Percentiles rank a stretch among this genome's conserved stretches.
These are phyloP conservation scores for Pisolithus microcarpus DNA, from an alignment of 768 basidiomycete genomes.

Conservation along the genomic window DNA sequence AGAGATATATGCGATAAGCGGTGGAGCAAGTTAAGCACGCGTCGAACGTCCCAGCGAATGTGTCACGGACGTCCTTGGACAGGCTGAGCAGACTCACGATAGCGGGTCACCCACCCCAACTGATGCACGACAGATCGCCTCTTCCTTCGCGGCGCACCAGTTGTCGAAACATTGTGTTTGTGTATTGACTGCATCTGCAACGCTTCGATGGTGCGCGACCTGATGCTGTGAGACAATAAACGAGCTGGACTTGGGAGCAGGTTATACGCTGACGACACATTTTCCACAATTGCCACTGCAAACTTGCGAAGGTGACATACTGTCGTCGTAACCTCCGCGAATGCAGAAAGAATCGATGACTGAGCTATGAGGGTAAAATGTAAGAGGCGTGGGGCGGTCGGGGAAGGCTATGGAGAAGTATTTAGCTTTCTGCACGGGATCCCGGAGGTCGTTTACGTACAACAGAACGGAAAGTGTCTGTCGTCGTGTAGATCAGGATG, in stretches of 20 bases:
- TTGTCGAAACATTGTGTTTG: conserved; percentile 52
- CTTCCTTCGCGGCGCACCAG: conserved; percentile 70
- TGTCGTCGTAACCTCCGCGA: conserved; percentile 54
- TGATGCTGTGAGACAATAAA: conserved; percentile 18
- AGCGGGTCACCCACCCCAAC: conserved; percentile 36
- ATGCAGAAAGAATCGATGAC: conserved; percentile 52
- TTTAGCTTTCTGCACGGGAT: not conserved
- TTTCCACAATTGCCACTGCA: conserved; percentile 40
- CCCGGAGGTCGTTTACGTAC: conserved; percentile 12
- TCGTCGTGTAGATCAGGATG: conserved; percentile 39
- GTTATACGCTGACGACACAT: conserved; percentile 13
- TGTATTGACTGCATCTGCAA: conserved; percentile 63
- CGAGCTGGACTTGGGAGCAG: conserved; percentile 15
- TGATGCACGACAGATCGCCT: conserved; percentile 54
- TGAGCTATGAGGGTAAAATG: conserved; percentile 67
- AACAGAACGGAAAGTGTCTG: conserved; percentile 28
- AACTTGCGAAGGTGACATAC: conserved; percentile 60
- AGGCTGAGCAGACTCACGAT: conserved; percentile 62
- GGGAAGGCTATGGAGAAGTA: conserved; percentile 33
- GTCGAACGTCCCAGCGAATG: conserved; percentile 52
- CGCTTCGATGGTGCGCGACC: conserved; percentile 67
- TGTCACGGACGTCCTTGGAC: conserved; percentile 50
- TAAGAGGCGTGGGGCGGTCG: conserved; percentile 50
- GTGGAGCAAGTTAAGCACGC: conserved; percentile 47
- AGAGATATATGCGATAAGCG: conserved; percentile 20